These are phyloP conservation scores for Globisporangium nodosum DNA, from an alignment of 352 stramenopile genomes.

Conservation along the genomic window DNA sequence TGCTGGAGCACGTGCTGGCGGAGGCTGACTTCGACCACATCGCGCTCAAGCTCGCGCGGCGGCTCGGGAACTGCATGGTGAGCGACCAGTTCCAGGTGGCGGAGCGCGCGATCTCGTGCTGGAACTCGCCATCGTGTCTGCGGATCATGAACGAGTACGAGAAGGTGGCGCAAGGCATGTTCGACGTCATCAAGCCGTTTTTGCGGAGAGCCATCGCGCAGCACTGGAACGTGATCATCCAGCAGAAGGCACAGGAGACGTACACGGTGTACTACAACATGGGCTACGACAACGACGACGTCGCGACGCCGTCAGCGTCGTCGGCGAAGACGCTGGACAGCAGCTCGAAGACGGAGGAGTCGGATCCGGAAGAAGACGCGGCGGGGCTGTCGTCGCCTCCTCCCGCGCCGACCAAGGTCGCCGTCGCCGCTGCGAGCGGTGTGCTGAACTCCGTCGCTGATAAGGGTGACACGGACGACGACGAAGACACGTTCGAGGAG, in stretches of 20 bases:
- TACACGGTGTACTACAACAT: conserved; percentile 90
- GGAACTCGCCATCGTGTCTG: conserved; percentile 70
- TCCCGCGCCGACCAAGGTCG: background rate
- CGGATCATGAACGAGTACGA: conserved; percentile 90
- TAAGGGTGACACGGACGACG: conserved; percentile 14
- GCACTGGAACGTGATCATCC: conserved; percentile 83
- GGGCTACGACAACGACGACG: conserved; percentile 79
- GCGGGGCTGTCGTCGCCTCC: background rate
- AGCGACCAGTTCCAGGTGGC: conserved; percentile 84
- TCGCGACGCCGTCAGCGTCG: conserved; percentile 22
- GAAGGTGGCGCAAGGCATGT: conserved; percentile 79
- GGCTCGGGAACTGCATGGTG: conserved; percentile 72
- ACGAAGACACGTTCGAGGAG: conserved; percentile 18
- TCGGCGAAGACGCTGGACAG: conserved; percentile 34
- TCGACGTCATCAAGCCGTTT: conserved; percentile 75
- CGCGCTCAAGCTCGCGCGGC: conserved; percentile 42
- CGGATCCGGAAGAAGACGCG: conserved; percentile 39
- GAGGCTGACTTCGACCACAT: conserved; percentile 75
- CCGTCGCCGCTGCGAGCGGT: too few species aligned
- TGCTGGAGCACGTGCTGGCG: conserved; percentile 82
- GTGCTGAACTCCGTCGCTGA: background rate
- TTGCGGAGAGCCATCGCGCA: conserved; percentile 39
- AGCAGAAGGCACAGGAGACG: conserved; percentile 81
- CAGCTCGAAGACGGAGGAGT: conserved; percentile 52
- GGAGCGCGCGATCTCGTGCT: conserved; percentile 80